Conservation (phyloP, 306 rosid species). For the Inga laurina region DNA sequence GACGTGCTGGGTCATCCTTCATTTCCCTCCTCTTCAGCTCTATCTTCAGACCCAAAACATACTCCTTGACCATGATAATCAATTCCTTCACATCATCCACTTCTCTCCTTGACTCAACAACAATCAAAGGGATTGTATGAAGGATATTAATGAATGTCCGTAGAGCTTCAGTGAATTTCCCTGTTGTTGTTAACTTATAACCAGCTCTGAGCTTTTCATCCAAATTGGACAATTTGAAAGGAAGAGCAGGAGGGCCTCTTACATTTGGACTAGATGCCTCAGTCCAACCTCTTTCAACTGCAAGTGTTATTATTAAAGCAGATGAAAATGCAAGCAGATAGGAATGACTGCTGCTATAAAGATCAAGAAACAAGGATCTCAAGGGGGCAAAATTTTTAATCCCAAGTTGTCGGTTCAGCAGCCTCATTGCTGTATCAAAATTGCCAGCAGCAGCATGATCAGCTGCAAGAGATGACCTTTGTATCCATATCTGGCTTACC, state of each 20-base stretch:
- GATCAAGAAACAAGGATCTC: slow-evolving; percentile 78
- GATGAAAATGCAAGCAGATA: slow-evolving; percentile 78
- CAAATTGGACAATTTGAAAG: slow-evolving; percentile 69
- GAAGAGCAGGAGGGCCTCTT: slow-evolving; percentile 79
- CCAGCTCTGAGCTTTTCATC: slow-evolving; percentile 92
- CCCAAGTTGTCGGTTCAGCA: slow-evolving; percentile 89
- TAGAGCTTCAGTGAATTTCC: slow-evolving; percentile 79
- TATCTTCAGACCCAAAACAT: slow-evolving; percentile 78
- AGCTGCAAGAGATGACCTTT: slow-evolving; percentile 91
- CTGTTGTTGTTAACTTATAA: slow-evolving; percentile 80
- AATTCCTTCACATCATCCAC: slow-evolving; percentile 94
- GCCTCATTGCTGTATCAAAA: slow-evolving; percentile 90
- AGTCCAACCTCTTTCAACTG: slow-evolving; percentile 89
- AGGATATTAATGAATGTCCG: slow-evolving; percentile 65
- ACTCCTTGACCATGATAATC: slow-evolving; percentile 76
- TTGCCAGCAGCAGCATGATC: slow-evolving; percentile 96
- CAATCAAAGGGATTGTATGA: slow-evolving; percentile 78
- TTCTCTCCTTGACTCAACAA: slow-evolving; percentile 90
- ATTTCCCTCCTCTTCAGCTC: slow-evolving; percentile 83
- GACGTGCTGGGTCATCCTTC: slow-evolving; percentile 67
- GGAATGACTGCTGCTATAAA: slow-evolving; percentile 74
- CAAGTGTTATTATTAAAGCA: slow-evolving; percentile 71
- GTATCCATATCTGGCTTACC: slow-evolving; percentile 87
- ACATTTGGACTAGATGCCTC: slow-evolving; percentile 80
- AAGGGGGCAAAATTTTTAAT: slow-evolving; percentile 77